Evolutionary conservation across 78 protist species (phyloP).

Genomic region (Dictyostelium capitatum): DNA sequence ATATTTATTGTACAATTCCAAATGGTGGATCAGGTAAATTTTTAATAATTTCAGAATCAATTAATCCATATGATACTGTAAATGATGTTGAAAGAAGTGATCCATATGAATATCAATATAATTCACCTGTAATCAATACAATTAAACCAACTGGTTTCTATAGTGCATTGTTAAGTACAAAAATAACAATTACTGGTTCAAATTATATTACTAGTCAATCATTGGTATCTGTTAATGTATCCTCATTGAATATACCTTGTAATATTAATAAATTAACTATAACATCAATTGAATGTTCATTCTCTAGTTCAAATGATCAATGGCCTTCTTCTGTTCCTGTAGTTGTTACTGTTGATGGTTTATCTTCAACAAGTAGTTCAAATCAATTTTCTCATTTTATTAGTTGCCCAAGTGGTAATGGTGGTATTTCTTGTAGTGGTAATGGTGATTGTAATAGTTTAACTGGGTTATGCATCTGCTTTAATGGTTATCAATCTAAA

Average conservation of each 20-base stretch:
- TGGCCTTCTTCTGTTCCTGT: neutral
- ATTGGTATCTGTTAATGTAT: neutral
- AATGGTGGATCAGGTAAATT: conserved; percentile 9
- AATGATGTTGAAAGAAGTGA: neutral
- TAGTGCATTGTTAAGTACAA: neutral
- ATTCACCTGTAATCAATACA: neutral
- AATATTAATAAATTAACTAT: neutral
- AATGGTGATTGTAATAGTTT: conserved; percentile 3
- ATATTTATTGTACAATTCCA: neutral
- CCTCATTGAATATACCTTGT: neutral
- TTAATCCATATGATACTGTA: neutral
- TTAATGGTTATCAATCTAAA: neutral
- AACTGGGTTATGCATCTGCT: neutral
- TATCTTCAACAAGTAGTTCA: neutral
- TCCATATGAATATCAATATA: neutral
- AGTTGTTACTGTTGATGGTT: neutral
- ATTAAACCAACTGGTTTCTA: neutral
- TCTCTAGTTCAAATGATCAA: neutral
- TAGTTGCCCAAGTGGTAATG: neutral
- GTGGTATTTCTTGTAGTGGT: neutral
- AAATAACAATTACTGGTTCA: neutral
- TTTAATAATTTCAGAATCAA: neutral
- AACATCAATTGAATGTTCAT: neutral
- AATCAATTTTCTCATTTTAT: neutral
- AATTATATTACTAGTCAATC: neutral